These are phyloP conservation scores for Lactarius psammicola DNA, from an alignment of 768 basidiomycete species.

Conservation along the genomic window DNA sequence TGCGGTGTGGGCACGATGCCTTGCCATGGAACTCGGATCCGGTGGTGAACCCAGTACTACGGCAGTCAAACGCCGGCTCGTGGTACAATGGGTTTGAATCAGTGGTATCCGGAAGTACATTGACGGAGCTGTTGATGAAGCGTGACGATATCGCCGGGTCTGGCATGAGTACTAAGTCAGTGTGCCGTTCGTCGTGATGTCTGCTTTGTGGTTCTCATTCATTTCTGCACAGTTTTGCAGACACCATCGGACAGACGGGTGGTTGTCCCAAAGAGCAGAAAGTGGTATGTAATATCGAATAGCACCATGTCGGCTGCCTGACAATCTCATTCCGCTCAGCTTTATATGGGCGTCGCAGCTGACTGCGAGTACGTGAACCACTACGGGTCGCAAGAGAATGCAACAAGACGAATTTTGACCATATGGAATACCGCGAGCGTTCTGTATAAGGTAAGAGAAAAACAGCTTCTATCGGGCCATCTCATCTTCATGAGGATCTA, in stretches of 20 bases:
- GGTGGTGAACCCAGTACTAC: slow-evolving; percentile 50
- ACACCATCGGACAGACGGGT: slow-evolving; percentile 60
- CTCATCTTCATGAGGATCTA: slow-evolving; percentile 30
- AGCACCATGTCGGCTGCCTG: background rate
- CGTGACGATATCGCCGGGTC: slow-evolving; percentile 58
- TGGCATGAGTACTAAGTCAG: slow-evolving; percentile 54
- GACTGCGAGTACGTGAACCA: slow-evolving; percentile 75
- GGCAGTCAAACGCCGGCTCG: slow-evolving; percentile 33
- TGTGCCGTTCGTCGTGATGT: background rate
- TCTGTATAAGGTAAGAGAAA: slow-evolving; percentile 56
- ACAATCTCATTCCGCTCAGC: slow-evolving; percentile 33
- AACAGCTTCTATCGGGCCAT: slow-evolving; percentile 10
- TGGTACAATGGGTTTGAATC: slow-evolving; percentile 45
- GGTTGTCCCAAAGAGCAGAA: slow-evolving; percentile 75
- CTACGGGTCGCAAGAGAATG: slow-evolving; percentile 63
- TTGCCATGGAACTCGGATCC: slow-evolving; percentile 66
- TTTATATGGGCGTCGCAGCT: slow-evolving; percentile 85
- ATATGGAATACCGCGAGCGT: slow-evolving; percentile 77
- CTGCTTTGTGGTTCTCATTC: slow-evolving; percentile 4
- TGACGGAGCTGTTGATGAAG: slow-evolving; percentile 41
- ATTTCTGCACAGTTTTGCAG: slow-evolving; percentile 54
- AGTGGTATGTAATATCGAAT: slow-evolving; percentile 47
- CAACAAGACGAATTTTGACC: slow-evolving; percentile 71
- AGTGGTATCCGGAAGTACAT: slow-evolving; percentile 27
- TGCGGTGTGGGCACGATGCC: slow-evolving; percentile 67